phyloP scores from a whole-genome alignment of 768 basidiomycete genomes.

The Tylopilus intermedius region DNA sequence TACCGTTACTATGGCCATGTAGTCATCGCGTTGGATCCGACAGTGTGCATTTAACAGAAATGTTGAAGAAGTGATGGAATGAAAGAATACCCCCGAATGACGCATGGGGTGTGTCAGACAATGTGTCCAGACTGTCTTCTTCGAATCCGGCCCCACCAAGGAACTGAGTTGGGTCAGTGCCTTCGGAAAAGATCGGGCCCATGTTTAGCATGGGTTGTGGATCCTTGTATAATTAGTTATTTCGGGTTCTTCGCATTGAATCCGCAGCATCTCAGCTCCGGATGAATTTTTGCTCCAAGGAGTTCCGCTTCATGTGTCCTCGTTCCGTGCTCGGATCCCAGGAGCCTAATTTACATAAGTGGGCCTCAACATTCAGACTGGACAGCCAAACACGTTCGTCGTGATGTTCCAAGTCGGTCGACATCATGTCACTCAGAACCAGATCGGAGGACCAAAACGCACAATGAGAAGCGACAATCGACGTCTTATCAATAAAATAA shows the following conservation, averaged over 20 bases:
- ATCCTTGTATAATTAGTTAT: constrained; percentile 4
- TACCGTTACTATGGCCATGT: constrained; percentile 1
- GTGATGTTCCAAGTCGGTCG: not conserved
- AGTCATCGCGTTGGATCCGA: constrained; percentile 32
- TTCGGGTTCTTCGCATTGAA: not conserved
- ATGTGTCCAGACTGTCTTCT: not conserved
- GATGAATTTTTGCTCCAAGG: not conserved
- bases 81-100: not conserved
- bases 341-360: not conserved
- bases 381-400: not conserved
- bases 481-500: not conserved
- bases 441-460: not conserved
- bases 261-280: not conserved
- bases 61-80: constrained; percentile 1
- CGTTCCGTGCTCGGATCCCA: not conserved
- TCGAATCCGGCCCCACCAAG: not conserved
- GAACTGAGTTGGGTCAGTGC: not conserved
- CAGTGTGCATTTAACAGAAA: constrained; percentile 25
- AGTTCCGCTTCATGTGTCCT: not conserved
- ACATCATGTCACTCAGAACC: not conserved
- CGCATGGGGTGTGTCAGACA: not conserved
- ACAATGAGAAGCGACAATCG: not conserved
- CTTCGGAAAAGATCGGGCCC: not conserved
- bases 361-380: not conserved
- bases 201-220: not conserved